Conservation (phyloP, 2,329 filamentous ascomycete genomes). For the Gaeumannomyces sp. region DNA sequence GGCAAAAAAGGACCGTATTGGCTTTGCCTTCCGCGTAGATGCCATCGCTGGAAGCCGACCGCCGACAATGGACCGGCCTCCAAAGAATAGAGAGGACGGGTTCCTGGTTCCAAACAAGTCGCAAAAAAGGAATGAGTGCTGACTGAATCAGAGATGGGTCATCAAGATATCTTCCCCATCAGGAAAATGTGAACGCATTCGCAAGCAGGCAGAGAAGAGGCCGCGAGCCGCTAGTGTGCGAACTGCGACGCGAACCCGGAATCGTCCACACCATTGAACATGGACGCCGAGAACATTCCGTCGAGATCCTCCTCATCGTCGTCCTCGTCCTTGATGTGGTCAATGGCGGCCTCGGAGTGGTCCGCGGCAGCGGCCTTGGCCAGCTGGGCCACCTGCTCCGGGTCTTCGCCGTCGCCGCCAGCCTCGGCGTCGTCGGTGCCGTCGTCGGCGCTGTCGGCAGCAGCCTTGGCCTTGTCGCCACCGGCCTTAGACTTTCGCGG, state of each 20-base stretch:
- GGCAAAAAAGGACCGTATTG: neutral
- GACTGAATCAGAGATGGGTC: too few species aligned
- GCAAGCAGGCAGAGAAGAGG: neutral
- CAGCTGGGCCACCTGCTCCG: neutral
- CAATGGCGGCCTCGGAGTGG: neutral
- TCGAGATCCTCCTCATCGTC: neutral
- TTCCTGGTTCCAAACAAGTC: too few species aligned
- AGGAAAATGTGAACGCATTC: too few species aligned
- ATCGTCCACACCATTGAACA: constrained; percentile 8
- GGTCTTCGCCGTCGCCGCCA: neutral
- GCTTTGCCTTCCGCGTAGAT: neutral
- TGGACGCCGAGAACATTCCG: neutral
- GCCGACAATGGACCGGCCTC: neutral
- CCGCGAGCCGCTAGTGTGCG: neutral
- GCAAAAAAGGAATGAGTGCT: neutral
- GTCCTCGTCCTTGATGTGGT: neutral
- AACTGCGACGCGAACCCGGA: neutral
- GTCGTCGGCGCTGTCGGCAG: neutral
- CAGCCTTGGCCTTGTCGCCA: constrained; percentile 12
- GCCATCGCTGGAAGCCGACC: neutral
- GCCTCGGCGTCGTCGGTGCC: neutral
- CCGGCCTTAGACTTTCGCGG: constrained; percentile 16
- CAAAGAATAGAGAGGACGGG: neutral
- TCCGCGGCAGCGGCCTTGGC: neutral
- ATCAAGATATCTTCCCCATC: too few species aligned